Percentiles rank a stretch among this genome's conserved stretches.
Evolutionary conservation across 768 basidiomycete genomes (phyloP).

Genomic region (Lactarius hatsudake): DNA sequence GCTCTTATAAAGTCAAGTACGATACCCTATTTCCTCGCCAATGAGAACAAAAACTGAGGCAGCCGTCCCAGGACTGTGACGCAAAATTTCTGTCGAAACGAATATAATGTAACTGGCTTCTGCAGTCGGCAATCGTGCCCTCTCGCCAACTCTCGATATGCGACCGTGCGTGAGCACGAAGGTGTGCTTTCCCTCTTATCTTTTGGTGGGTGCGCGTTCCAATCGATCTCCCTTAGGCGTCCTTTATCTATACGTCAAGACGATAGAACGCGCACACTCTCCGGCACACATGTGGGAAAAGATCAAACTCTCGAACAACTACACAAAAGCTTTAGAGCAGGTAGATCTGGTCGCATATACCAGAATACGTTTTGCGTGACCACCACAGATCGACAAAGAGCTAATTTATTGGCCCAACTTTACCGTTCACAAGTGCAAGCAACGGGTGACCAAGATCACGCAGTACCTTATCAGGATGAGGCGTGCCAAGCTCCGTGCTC

Average conservation of each 20-base stretch:
- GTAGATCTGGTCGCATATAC: constrained; percentile 38
- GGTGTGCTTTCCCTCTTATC: constrained; percentile 45
- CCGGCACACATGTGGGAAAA: constrained; percentile 98
- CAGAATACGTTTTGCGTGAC: background rate
- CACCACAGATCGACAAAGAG: constrained; percentile 82
- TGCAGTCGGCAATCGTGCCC: constrained; percentile 96
- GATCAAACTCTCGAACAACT: constrained; percentile 89
- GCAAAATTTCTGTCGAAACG: constrained; percentile 98
- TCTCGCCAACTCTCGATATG: constrained; percentile 95
- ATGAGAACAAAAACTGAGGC: constrained; percentile 19
- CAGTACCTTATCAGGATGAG: constrained; percentile 99
- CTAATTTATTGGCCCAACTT: constrained; percentile 99
- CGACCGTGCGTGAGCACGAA: constrained; percentile 95
- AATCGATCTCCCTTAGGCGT: constrained; percentile 48
- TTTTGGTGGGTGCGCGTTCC: constrained; percentile 4
- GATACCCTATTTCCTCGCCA: constrained; percentile 32
- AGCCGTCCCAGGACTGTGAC: constrained; percentile 67
- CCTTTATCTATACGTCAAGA: constrained; percentile 94
- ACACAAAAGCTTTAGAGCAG: constrained; percentile 93
- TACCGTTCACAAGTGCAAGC: constrained; percentile 98
- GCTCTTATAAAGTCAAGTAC: constrained; percentile 99
- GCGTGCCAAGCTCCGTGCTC: constrained; percentile 77
- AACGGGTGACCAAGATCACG: constrained; percentile 97
- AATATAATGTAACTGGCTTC: constrained; percentile 96
- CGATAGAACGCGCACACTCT: constrained; percentile 94